Evolutionary conservation across 2,329 filamentous ascomycete genomes (phyloP).

Genomic region (Trichophyton benhamiae): DNA sequence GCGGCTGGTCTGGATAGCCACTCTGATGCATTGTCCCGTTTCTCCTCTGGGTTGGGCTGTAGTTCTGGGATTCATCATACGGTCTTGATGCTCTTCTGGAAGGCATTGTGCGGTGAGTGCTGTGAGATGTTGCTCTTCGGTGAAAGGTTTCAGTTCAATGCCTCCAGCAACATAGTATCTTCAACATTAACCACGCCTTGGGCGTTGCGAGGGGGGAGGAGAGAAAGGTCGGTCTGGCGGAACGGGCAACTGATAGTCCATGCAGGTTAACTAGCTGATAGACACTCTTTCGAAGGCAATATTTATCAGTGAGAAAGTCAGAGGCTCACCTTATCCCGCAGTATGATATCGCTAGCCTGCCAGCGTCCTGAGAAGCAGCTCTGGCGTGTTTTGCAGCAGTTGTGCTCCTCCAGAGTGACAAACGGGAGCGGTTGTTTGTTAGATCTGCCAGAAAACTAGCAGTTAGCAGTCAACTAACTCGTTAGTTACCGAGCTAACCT

Average conservation of each 20-base stretch:
- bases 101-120: background rate
- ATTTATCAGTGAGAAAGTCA: background rate
- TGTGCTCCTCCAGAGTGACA: background rate
- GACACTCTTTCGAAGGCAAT: background rate
- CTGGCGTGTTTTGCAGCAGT: no score
- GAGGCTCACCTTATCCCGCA: background rate
- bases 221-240: background rate
- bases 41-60: background rate
- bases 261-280: background rate
- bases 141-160: background rate
- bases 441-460: background rate
- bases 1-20: constrained; percentile 27
- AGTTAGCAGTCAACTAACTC: no score
- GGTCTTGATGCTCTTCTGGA: background rate
- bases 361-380: background rate
- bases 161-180: background rate
- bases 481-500: background rate
- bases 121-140: background rate
- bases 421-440: background rate
- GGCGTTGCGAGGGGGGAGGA: background rate
- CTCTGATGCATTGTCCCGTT: constrained; percentile 1
- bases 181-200: background rate
- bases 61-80: background rate
- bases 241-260: background rate
- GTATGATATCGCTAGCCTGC: background rate